Evolutionary conservation across 1,139 yeast genomes (phyloP).

Genomic region (Entelexis paramagnoliae): DNA sequence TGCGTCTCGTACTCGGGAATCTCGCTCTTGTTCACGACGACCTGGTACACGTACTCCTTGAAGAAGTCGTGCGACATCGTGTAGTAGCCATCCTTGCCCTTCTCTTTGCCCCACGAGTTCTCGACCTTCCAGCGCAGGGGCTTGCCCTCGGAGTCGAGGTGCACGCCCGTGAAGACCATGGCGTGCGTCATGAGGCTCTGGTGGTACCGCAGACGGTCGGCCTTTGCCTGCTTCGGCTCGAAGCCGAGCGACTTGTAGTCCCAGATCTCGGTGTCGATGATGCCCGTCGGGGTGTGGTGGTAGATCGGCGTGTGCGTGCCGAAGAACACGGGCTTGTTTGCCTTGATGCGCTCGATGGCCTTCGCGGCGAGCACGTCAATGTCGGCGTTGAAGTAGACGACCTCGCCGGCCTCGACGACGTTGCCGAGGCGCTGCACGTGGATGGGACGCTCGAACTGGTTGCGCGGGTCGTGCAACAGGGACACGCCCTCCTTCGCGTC

Average conservation of each 20-base stretch:
- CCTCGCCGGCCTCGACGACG: constrained; percentile 54
- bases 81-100: constrained; percentile 65
- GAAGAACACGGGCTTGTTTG: constrained; percentile 68
- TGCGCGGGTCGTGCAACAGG: constrained; percentile 71
- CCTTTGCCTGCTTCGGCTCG: constrained; percentile 47
- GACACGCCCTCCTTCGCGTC: constrained; percentile 51
- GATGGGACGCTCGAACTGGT: constrained; percentile 49
- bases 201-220: constrained; percentile 46
- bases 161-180: constrained; percentile 69
- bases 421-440: constrained; percentile 67
- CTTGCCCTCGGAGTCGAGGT: constrained; percentile 43
- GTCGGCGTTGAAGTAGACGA: constrained; percentile 58
- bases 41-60: constrained; percentile 72
- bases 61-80: constrained; percentile 78
- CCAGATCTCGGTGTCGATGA: constrained; percentile 61
- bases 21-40: constrained; percentile 45
- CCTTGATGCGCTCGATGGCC: constrained; percentile 56
- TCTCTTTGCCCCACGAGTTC: constrained; percentile 75
- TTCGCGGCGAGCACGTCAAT: constrained; percentile 47
- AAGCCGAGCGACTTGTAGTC: constrained; percentile 55
- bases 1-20: constrained; percentile 35
- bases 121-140: constrained; percentile 76
- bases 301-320: constrained; percentile 75
- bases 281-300: constrained; percentile 50
- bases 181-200: constrained; percentile 77